Base-by-base conservation (phyloP, 495 filamentous ascomycete species). In the Clohesyomyces aquaticus region DNA sequence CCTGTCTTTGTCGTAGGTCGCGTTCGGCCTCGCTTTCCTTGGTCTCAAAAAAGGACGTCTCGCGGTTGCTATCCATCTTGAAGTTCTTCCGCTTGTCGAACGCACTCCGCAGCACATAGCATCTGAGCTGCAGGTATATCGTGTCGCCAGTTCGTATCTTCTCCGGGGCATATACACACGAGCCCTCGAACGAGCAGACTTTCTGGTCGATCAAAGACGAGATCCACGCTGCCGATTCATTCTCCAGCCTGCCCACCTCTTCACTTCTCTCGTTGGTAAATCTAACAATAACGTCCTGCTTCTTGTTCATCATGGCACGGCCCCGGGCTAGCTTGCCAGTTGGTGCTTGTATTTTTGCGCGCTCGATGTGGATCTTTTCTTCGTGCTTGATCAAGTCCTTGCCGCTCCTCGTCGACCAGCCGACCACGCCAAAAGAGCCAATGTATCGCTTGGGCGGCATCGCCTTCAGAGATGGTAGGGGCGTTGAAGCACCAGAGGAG, bases 201-300 rank as follows among this genome's bases (percentile, higher is more conserved):
- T 88, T 89, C 72, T 97, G 94, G 67, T 98, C 94, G 53, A 98
- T 86, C 63, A 98, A 75, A 0, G 92, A 88, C 19, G 93, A 96
- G 10, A 98, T 88, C 92, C 95, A 98, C 52, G 87, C 85, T n/a
- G 94, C 91, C 12, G 84, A 87, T 38, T 98, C 94, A 59, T 90
- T 90, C 22, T 91, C 88, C n/a, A 98, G 76, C 66, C 94, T 80
- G 16, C 95, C 94, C 43, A 98, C 79, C 71, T 98, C 94, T 57
- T 88, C 85, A 12, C 93, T 93, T 52, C 74, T 79, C 3, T 77
- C 71, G 70, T 91, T 95, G 1, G 89, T 96, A 73, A 98, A 98
- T 16, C 94, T 87, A n/a, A 97, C 95, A 50, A 98, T 81, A 32
- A 96, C 86, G 75, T 98, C 94, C 25, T 89, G 75, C 69, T 80